phyloP scores from a whole-genome alignment of 768 basidiomycete genomes.

The Suillus weaverae region DNA sequence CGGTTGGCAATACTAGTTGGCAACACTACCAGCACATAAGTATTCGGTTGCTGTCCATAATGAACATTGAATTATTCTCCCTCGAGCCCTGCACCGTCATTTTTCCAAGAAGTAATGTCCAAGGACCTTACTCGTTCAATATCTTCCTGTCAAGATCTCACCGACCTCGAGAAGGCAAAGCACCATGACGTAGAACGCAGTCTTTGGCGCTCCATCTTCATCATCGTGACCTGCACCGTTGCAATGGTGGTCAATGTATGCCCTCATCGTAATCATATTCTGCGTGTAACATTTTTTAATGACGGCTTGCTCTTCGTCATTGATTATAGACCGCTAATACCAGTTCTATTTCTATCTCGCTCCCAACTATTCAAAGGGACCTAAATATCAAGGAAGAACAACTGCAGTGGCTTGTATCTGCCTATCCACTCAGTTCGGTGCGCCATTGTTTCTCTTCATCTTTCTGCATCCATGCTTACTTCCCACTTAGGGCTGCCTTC shows the following conservation, averaged over 20 bases:
- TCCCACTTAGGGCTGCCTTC: constrained; percentile 62
- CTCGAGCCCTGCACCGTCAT: background rate
- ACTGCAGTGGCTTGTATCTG: constrained; percentile 68
- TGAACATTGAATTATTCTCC: background rate
- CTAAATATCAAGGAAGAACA: constrained; percentile 51
- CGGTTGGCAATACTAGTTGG: no score
- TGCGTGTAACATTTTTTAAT: background rate
- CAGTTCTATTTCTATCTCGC: constrained; percentile 49
- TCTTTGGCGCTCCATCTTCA: constrained; percentile 23
- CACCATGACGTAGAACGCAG: constrained; percentile 16
- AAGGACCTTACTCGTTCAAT: constrained; percentile 15
- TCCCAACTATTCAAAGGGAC: constrained; percentile 52
- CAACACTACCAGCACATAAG: no score
- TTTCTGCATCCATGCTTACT: background rate
- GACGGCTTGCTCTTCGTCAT: background rate
- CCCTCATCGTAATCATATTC: background rate
- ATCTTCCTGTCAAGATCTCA: background rate
- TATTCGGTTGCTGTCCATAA: background rate
- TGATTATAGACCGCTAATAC: constrained; percentile 27
- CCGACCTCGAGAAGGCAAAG: constrained; percentile 8
- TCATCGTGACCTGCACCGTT: constrained; percentile 39
- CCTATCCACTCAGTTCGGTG: constrained; percentile 67
- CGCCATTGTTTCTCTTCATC: constrained; percentile 17
- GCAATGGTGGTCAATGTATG: constrained; percentile 40
- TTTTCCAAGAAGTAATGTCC: background rate